These are phyloP conservation scores for Diaporthe citriasiana DNA, from an alignment of 2,329 filamentous ascomycete species.

Conservation along the genomic window DNA sequence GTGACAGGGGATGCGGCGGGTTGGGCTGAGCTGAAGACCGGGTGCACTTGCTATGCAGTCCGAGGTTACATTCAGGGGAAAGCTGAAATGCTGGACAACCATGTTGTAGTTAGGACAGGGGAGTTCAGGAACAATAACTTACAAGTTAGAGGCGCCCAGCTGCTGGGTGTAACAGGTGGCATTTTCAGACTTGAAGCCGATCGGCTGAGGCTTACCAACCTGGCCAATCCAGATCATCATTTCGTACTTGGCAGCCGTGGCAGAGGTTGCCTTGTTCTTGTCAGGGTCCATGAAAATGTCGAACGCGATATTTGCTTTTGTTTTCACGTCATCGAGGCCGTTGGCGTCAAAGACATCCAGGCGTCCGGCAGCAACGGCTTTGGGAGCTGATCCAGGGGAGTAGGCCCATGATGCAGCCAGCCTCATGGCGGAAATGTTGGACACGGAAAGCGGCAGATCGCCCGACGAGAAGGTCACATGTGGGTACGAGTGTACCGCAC, in stretches of 20 bases:
- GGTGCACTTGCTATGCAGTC: background rate
- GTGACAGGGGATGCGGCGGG: background rate
- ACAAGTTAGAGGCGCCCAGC: constrained; percentile 49
- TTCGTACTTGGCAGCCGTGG: constrained; percentile 50
- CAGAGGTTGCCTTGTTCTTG: constrained; percentile 45
- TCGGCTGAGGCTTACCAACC: constrained; percentile 48
- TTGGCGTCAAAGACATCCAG: constrained; percentile 45
- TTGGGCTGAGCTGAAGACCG: constrained; percentile 26
- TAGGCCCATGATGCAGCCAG: constrained; percentile 50
- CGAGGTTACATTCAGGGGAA: background rate
- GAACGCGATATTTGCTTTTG: constrained; percentile 51
- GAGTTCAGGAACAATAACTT: constrained; percentile 36
- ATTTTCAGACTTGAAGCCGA: constrained; percentile 46
- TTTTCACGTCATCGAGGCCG: constrained; percentile 45
- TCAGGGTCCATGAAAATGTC: constrained; percentile 52
- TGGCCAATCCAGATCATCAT: constrained; percentile 53
- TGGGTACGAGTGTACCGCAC: constrained; percentile 52
- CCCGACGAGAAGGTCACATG: constrained; percentile 51
- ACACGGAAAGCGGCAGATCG: constrained; percentile 48
- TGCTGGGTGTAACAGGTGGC: constrained; percentile 47
- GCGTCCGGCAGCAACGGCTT: constrained; percentile 42
- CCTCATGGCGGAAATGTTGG: constrained; percentile 48
- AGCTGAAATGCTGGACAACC: constrained; percentile 24
- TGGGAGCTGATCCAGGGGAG: constrained; percentile 45
- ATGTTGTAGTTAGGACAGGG: background rate